These are phyloP conservation scores for Penstemon davidsonii DNA, from an alignment of 257 asterid genomes.

Conservation along the genomic window DNA sequence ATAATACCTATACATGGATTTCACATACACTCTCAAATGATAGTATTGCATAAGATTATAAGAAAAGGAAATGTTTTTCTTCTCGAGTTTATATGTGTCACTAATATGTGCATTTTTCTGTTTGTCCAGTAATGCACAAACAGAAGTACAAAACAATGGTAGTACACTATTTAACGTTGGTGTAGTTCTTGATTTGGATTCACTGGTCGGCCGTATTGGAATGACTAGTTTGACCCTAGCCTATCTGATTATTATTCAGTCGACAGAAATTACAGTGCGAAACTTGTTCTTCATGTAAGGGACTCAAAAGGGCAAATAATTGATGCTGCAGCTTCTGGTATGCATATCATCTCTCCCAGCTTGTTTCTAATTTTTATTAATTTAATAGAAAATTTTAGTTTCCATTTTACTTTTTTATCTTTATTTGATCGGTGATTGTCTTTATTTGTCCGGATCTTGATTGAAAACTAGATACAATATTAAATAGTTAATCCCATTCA, in stretches of 20 bases:
- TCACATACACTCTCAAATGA: no score
- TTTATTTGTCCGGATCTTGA: no score
- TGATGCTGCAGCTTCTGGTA: slow-evolving; percentile 41
- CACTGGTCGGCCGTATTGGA: slow-evolving; percentile 31
- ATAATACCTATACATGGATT: no score
- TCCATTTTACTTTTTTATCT: no score
- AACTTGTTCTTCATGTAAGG: slow-evolving; percentile 25
- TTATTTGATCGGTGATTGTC: no score
- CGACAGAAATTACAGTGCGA: slow-evolving; percentile 23
- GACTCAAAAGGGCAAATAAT: slow-evolving; percentile 30
- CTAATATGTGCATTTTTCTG: slow-evolving; percentile 3
- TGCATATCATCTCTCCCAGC: background rate
- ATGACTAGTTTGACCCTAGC: slow-evolving; percentile 32
- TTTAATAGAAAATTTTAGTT: no score
- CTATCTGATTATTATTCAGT: slow-evolving; percentile 31
- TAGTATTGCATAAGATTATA: no score
- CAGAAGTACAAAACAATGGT: slow-evolving; percentile 1
- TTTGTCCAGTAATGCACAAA: slow-evolving; percentile 23
- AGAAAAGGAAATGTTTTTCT: background rate
- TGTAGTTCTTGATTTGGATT: slow-evolving; percentile 10
- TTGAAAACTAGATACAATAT: no score
- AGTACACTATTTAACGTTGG: slow-evolving; percentile 25
- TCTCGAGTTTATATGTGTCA: slow-evolving; percentile 1
- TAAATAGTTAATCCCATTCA: no score
- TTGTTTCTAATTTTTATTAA: no score